Evolutionary conservation across 2,329 filamentous ascomycete genomes (phyloP), one percentile per base, ranked within the genome.

Genomic region (Curvularia hawaiiensis): DNA sequence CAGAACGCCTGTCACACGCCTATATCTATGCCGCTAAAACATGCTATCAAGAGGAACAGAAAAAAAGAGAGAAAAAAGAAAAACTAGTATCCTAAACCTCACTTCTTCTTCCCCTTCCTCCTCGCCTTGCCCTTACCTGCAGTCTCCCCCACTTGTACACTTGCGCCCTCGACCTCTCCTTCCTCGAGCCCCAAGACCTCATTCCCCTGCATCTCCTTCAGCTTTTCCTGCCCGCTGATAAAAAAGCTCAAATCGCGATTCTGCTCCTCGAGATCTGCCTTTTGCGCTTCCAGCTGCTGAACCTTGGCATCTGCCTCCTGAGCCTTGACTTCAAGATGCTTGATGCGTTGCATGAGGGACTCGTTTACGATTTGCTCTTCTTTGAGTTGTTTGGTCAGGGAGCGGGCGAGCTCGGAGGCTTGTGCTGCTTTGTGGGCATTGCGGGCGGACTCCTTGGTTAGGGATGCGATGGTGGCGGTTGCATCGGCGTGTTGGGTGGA

Each of bases 171-270:
- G n/a, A 88, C 82, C 52, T 84, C 90, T 0, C 90, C 90, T 50
- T 89, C 89, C 63, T 71, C 51, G 35, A 77, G 16, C 16, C 88
- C 86, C 38, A 95, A 76, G 74, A 94, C 90, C n/a, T 89, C 90
- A 56, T 85, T 87, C 64, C 83, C 83, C 28, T 83, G 84, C 77
- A 92, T 78, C 75, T 88, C 84, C 78, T 85, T 88, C 66, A 97
- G 77, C 77, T 92, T 94, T 77, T 95, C 88, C 75, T 90, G 87
- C 0, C 91, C 90, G 20, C 87, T 90, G 58, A 97, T 94, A 70
- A 94, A 96, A 83, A 96, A 93, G 50, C 83, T 88, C 72, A 97
- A 74, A 73, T 97, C 94, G 14, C 90, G 85, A 72, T 97, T 96
- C 82, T 92, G 90, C 74, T 96, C 92, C 63, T 88, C 86, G 43